Evolutionary conservation across 176 grass and related monocot species (phyloP), one percentile per base, ranked within the genome.

Genomic region (Juncus inflexus): DNA sequence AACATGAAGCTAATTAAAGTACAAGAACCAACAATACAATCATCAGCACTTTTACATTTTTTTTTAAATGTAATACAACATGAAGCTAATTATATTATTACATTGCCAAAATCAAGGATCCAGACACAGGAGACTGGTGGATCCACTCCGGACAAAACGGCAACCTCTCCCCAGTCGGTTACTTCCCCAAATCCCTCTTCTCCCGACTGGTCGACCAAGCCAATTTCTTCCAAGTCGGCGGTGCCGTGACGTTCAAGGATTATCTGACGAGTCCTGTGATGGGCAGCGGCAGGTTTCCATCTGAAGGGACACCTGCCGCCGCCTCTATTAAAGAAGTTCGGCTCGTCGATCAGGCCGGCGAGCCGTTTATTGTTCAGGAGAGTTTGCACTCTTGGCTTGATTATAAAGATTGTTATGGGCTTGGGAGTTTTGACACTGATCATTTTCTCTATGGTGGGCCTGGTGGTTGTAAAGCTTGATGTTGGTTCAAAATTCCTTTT

Each of bases 111-210:
- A 28, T 28, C 19, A 28, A 57, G 54, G 54, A 57, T 6, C 10
- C n/a, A 57, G 19, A 57, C 54, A 57, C 54, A 4, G 54, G 54
- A 57, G 54, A 57, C 19, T 57, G 54, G 54, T 57, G 54, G 54
- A 15, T 57, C 14, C 54, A 57, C 12, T 13, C n/a, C 12, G 54
- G 54, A 0, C 54, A 57, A 57, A 15, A 15, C 12, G 54, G 19
- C 6, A 57, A 57, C 54, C 54, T 57, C 2, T 15, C 54, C 2
- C 54, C 54, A 4, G 19, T 57, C 14, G 54, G 54, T 4, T 57
- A 57, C 7, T 57, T 57, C 54, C 19, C 54, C 3, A 57, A 57
- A 57, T 57, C 14, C 14, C n/a, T 57, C 11, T 57, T 57, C 54
- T 15, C 54, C 6, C n/a, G 54, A 12, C 6, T 57, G 54, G 14